Base-by-base conservation (phyloP, 768 basidiomycete genomes). In the Cystofilobasidium macerans region DNA sequence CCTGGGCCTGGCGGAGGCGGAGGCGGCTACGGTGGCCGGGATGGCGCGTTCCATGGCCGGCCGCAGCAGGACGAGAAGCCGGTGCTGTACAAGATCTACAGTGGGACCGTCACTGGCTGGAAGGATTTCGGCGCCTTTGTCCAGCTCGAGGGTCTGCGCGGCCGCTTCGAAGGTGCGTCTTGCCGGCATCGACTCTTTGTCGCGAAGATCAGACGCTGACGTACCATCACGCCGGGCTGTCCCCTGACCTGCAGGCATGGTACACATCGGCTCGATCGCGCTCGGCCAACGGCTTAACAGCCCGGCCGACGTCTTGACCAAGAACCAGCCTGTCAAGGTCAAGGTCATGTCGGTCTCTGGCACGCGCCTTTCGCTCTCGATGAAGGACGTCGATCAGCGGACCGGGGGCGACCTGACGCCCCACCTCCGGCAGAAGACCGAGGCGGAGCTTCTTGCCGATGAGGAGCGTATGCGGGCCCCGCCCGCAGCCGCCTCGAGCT, bases 51-150 rank as follows among this genome's bases (percentile, higher is more conserved):
- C 32, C 64, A 67, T 24, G 77, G 75, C 1, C 70, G 74, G 20
- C 74, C 71, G 16, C 65, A 72, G 51, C 59, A 86, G 42, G 94
- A 99, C 73, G 89, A 93, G 48, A 81, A 80, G 57, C 92, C 95
- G 0, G 78, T 97, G 3, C 75, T 95, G 51, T 98, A 85, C 83
- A 98, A 98, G 80, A 90, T 98, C 36, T 99, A 98, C 76, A 80
- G 82, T 61, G 95, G 94, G 11, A 85, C 83, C 69, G 85, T 98
- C 32, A 81, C 86, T 0, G 85, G 87, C 16, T 71, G 95, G 71
- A 90, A 89, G 77, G 95, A 99, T 68, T 99, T 98, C 74, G 95
- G 95, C 61, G 93, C 90, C 0, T 99, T 99, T 72, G 86, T 95
- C 45, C 82, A 82, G 36, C 76, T 99, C 8, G 93, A 99, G 69